Percentiles rank a stretch among this genome's conserved stretches.
Evolutionary conservation across 768 basidiomycete species (phyloP).

Genomic region (Nidularia sp.): DNA sequence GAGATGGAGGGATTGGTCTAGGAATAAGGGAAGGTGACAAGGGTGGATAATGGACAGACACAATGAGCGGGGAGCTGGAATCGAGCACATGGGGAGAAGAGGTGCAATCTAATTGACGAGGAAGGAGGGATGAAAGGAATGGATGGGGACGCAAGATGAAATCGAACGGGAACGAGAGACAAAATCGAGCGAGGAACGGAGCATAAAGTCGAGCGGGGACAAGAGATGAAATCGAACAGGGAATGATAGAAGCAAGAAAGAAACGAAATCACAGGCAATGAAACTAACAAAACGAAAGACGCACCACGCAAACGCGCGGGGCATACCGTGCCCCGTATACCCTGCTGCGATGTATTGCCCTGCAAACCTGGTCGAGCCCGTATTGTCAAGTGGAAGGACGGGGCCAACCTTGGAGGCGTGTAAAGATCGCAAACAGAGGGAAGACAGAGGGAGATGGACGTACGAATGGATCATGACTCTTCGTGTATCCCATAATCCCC

Average conservation of each 20-base stretch:
- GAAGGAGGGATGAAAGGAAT: no score
- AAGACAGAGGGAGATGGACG: conserved; percentile 15
- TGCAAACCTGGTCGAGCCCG: conserved; percentile 18
- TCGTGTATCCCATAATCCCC: conserved; percentile 79
- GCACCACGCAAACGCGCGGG: conserved; percentile 69
- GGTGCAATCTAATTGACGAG: no score
- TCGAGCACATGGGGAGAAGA: no score
- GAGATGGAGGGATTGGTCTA: no score
- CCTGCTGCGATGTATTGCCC: conserved; percentile 75
- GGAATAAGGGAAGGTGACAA: no score
- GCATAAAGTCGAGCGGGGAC: background rate
- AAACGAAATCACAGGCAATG: no score
- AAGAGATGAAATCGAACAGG: background rate
- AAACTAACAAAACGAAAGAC: conserved; percentile 6
- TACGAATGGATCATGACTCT: conserved; percentile 62
- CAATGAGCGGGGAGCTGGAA: no score
- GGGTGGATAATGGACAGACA: no score
- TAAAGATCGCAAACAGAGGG: background rate
- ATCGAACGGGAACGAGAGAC: no score
- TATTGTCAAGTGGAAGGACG: conserved; percentile 27
- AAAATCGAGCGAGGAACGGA: no score
- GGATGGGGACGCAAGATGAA: no score
- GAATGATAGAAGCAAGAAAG: no score
- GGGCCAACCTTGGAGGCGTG: conserved; percentile 52
- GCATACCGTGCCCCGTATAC: conserved; percentile 79